Base-by-base conservation (phyloP, 768 basidiomycete genomes). In the Amanita jacksonii region DNA sequence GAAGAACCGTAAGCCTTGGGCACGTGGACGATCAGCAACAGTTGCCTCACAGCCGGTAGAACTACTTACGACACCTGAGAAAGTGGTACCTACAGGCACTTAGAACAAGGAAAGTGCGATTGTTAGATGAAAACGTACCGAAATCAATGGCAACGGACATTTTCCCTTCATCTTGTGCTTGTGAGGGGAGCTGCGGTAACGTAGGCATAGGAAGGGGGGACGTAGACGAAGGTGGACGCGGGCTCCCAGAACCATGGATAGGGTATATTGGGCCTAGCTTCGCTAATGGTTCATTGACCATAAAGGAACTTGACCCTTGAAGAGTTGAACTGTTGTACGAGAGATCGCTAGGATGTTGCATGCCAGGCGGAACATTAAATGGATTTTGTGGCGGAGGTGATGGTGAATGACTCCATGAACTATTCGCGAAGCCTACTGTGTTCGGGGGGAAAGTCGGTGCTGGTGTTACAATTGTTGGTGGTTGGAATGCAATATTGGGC, bases 61-160 rank as follows among this genome's bases (percentile, higher is more conserved):
- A 35, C 4, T 42, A 74, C 85, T 63, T 59, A 87, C 86, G 47
- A 90, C 81, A 48, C 87, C 87, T 19, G 86, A 88, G 63, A 88
- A 89, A 3, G 85, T 90, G 2, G 87, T 89, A 61, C 86, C 86
- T 88, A 52, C 20, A 42, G 12, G 6, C 34, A 37, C 49, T 20
- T 46, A 46, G 28, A 43, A 47, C 23, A 47, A 27, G 15, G 16
- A 36, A 25, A 12, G 18, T 10, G 28, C 20, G 23, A 23, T 15
- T 18, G 31, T 18, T 7, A 16, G 30, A 44, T 18, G 12, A 8
- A 47, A n/a, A 61, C 72, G 48, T 51, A 83, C 85, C 85, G 54
- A 88, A 88, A 62, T 89, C 86, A 49, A 89, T 87, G 3, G 85
- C 77, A 15, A 89, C 69, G 8, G 84, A 86, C 65, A 89, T 68